Evolutionary conservation across 2,329 filamentous ascomycete genomes (phyloP).

Genomic region (Claviceps citrina): DNA sequence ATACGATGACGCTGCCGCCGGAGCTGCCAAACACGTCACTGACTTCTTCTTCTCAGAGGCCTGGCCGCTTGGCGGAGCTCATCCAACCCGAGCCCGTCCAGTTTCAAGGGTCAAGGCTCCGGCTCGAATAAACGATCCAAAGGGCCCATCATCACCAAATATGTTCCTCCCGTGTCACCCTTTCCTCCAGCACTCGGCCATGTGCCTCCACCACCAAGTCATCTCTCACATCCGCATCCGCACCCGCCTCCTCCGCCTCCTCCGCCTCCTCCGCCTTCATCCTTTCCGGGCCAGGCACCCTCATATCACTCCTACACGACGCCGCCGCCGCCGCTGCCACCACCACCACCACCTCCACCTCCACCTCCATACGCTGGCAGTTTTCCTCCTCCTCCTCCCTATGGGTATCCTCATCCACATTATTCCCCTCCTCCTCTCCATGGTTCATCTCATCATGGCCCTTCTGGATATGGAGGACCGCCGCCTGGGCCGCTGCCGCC

Average conservation of each 20-base stretch:
- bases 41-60: slow-evolving; percentile 14
- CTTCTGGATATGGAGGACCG: slow-evolving; percentile 6
- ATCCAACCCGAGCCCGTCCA: slow-evolving; percentile 13
- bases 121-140: slow-evolving; percentile 17
- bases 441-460: slow-evolving; percentile 7
- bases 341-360: slow-evolving; percentile 3
- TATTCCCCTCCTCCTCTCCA: slow-evolving; percentile 12
- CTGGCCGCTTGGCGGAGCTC: slow-evolving; percentile 22
- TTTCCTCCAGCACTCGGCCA: slow-evolving; percentile 7
- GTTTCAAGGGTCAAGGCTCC: slow-evolving; percentile 15
- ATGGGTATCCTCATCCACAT: slow-evolving; percentile 12
- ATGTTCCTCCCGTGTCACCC: slow-evolving; percentile 14
- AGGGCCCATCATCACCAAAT: slow-evolving; percentile 22
- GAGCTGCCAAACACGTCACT: neutral
- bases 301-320: slow-evolving; percentile 13
- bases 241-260: neutral
- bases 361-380: slow-evolving; percentile 9
- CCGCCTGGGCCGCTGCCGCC: slow-evolving; percentile 4
- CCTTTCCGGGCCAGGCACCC: slow-evolving; percentile 13
- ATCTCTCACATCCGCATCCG: slow-evolving; percentile 5
- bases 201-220: slow-evolving; percentile 13
- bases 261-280: slow-evolving; percentile 5
- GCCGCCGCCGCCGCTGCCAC: slow-evolving; percentile 4
- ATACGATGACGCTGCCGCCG: neutral
- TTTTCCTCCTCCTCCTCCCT: slow-evolving; percentile 12